phyloP scores from a whole-genome alignment of 352 stramenopile genomes.

The Globisporangium mamillatum region DNA sequence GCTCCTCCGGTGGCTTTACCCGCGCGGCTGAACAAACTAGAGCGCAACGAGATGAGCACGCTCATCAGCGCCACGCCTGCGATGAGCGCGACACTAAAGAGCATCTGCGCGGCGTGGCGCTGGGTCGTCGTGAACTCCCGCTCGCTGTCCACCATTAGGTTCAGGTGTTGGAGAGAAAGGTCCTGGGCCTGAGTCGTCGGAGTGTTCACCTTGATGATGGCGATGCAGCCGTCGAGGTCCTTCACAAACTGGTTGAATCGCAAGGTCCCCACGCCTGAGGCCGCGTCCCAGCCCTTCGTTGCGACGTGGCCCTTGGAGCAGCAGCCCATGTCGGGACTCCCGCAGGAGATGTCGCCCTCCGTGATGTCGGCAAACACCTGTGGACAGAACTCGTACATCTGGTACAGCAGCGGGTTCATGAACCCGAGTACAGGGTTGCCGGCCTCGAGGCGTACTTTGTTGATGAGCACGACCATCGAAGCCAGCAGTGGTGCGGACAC shows the following conservation, averaged over 20 bases:
- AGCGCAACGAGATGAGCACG: constrained; percentile 37
- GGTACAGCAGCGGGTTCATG: constrained; percentile 71
- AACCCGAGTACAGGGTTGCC: constrained; percentile 52
- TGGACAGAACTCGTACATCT: constrained; percentile 50
- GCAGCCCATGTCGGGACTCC: constrained; percentile 40
- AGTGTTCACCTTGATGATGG: constrained; percentile 3
- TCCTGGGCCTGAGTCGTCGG: no score
- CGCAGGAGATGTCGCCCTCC: constrained; percentile 57
- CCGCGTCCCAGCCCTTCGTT: constrained; percentile 60
- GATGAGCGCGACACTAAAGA: constrained; percentile 32
- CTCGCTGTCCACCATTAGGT: constrained; percentile 17
- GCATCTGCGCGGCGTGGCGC: constrained; percentile 23
- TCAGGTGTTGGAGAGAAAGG: constrained; percentile 5
- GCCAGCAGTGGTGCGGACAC: constrained; percentile 68
- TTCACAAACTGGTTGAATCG: constrained; percentile 36
- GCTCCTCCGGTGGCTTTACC: constrained; percentile 6
- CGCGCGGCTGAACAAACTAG: constrained; percentile 31
- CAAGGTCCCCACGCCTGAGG: constrained; percentile 62
- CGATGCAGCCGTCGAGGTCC: constrained; percentile 45
- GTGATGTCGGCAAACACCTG: constrained; percentile 74
- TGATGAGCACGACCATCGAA: constrained; percentile 60
- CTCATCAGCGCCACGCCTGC: constrained; percentile 31
- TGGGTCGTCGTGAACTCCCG: constrained; percentile 18
- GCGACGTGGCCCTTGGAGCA: constrained; percentile 48
- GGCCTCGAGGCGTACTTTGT: constrained; percentile 38